These are phyloP conservation scores for Setomelanomma holmii DNA, from an alignment of 2,329 filamentous ascomycete genomes.

Conservation along the genomic window DNA sequence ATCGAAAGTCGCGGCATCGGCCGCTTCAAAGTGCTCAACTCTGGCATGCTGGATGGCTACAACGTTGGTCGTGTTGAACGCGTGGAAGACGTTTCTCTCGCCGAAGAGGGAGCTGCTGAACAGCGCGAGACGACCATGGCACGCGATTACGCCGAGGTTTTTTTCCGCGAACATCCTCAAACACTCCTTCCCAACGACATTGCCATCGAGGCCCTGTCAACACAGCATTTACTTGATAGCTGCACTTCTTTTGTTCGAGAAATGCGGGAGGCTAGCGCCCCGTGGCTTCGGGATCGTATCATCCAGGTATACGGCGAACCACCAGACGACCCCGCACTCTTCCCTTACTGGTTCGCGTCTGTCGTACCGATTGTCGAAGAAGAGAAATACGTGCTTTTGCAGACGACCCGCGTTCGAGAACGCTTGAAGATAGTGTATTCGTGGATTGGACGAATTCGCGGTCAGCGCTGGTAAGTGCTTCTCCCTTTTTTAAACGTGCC, in stretches of 20 bases:
- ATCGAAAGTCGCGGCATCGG: conserved; percentile 79
- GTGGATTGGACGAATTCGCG: conserved; percentile 79
- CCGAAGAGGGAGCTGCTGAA: conserved; percentile 80
- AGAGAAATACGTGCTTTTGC: conserved; percentile 80
- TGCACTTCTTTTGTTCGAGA: conserved; percentile 71
- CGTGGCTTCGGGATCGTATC: conserved; percentile 77
- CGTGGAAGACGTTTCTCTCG: conserved; percentile 80
- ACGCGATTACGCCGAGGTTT: conserved; percentile 44
- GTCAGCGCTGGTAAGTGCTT: conserved; percentile 70
- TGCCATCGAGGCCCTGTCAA: conserved; percentile 67
- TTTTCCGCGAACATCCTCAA: conserved; percentile 44
- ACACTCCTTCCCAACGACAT: conserved; percentile 28
- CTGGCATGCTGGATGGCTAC: conserved; percentile 76
- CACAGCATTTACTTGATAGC: conserved; percentile 71
- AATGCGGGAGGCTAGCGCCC: conserved; percentile 72
- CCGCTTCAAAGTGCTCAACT: conserved; percentile 74
- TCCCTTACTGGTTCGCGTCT: conserved; percentile 91
- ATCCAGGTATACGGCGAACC: conserved; percentile 78
- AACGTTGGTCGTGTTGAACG: conserved; percentile 76
- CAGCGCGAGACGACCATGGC: conserved; percentile 66
- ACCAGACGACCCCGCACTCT: conserved; percentile 75
- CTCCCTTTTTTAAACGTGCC: conserved; percentile 2
- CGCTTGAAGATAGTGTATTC: conserved; percentile 80
- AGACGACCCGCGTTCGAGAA: conserved; percentile 77
- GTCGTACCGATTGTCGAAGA: conserved; percentile 78